phyloP scores from a whole-genome alignment of 768 basidiomycete species.

The Amanita muscaria region DNA sequence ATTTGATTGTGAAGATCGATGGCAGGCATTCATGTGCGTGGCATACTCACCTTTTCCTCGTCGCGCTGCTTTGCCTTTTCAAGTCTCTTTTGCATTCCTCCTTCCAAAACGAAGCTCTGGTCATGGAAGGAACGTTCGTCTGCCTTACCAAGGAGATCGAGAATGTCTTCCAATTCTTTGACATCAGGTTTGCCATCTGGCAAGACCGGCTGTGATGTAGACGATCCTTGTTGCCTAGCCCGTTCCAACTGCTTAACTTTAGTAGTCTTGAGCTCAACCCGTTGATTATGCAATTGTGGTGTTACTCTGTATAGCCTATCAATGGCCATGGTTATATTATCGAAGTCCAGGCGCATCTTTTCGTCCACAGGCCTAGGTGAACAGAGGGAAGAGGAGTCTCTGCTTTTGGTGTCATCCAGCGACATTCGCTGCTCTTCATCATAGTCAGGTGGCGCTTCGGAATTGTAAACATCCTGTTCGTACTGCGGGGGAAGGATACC shows the following conservation, averaged over 20 bases:
- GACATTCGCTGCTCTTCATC: conserved; percentile 31
- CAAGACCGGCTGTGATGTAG: conserved; percentile 13
- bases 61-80: conserved; percentile 54
- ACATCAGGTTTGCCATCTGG: conserved; percentile 41
- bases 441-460: conserved; percentile 47
- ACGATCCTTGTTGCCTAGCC: conserved; percentile 40
- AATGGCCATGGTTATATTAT: conserved; percentile 79
- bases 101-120: conserved; percentile 64
- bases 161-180: conserved; percentile 59
- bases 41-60: conserved; percentile 46
- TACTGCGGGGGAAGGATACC: conserved; percentile 40
- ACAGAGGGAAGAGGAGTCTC: conserved; percentile 19
- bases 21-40: neutral
- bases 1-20: conserved; percentile 10
- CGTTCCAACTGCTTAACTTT: conserved; percentile 69
- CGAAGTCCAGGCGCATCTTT: conserved; percentile 82
- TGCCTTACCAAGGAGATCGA: conserved; percentile 64
- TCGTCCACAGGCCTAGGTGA: conserved; percentile 39
- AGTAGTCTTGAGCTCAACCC: conserved; percentile 75
- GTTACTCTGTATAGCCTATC: conserved; percentile 80
- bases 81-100: conserved; percentile 43
- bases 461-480: conserved; percentile 29
- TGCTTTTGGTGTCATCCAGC: conserved; percentile 28
- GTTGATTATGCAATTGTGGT: conserved; percentile 86
- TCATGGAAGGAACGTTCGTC: conserved; percentile 56